phyloP scores from a whole-genome alignment of 768 basidiomycete genomes.

The Tricholoma furcatifolium region DNA sequence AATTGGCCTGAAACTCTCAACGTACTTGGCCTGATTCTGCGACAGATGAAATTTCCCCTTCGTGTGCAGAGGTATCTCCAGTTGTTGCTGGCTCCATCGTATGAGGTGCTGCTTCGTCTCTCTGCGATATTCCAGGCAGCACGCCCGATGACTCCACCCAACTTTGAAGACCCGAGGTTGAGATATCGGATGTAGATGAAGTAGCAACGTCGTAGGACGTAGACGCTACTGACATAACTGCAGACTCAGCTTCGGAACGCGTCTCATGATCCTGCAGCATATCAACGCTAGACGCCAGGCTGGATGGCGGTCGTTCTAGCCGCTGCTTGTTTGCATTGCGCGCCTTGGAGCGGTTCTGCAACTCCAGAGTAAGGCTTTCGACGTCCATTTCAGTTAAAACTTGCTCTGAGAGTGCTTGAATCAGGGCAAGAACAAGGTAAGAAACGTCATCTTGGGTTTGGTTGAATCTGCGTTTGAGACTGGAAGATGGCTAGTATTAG shows the following conservation, averaged over 20 bases:
- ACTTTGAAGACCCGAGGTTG: constrained; percentile 34
- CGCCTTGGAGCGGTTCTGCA: constrained; percentile 36
- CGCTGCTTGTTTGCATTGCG: constrained; percentile 11
- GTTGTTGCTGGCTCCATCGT: constrained; percentile 39
- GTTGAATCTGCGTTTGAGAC: constrained; percentile 69
- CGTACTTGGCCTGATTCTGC: constrained; percentile 18
- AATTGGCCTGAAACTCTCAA: neutral
- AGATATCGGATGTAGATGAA: constrained; percentile 11
- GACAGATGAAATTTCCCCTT: constrained; percentile 21
- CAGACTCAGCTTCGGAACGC: constrained; percentile 43
- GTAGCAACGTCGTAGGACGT: constrained; percentile 4
- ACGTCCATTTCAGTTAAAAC: constrained; percentile 77
- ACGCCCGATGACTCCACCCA: constrained; percentile 29
- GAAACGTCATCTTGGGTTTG: constrained; percentile 77
- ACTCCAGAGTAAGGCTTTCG: constrained; percentile 60
- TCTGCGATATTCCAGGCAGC: constrained; percentile 11
- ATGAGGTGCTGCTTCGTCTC: constrained; percentile 18
- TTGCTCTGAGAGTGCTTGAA: constrained; percentile 65
- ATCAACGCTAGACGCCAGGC: constrained; percentile 36
- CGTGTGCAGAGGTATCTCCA: constrained; percentile 30
- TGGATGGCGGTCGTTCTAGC: constrained; percentile 21
- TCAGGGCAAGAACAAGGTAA: constrained; percentile 69
- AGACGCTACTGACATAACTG: constrained; percentile 37
- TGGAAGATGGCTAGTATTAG: constrained; percentile 24
- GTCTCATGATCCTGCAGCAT: constrained; percentile 32